Base-by-base conservation (phyloP, 2,329 filamentous ascomycete genomes). In the Epichloe scottii region DNA sequence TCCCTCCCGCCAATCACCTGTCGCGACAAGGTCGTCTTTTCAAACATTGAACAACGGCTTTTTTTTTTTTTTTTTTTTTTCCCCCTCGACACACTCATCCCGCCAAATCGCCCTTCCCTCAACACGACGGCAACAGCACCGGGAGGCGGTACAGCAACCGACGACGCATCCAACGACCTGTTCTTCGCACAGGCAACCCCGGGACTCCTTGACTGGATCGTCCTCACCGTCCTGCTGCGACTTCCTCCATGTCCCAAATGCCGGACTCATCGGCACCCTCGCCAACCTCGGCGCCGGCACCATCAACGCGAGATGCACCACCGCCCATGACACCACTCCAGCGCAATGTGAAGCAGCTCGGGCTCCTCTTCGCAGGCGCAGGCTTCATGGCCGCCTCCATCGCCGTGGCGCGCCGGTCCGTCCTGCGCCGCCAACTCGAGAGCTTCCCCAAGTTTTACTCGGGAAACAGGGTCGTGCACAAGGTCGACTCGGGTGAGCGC, bases 321-420 rank as follows among this genome's bases (percentile, higher is more conserved):
- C 38, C 69, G 48, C 58, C 72, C 48, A 71, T 72, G 15, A 63
- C 68, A 47, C 77, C 79, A 44, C 57, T 58, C 53, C 54, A 53
- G 12, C 60, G 77, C 73, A 40, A 63, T 10, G 39, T 77, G 47
- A 76, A 76, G 50, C 84, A 89, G 65, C 67, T 88, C 14, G 75
- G 81, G 23, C 68, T 95, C 53, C 84, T 93, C 66, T 73, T 84
- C 59, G 81, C 83, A 54, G 91, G 91, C 41, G 76, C 86, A 11
- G 74, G 79, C 51, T 94, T 95, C 68, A 78, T 94, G 56, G 71
- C 79, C 21, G 74, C 89, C 55, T 87, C 89, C 1, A 72, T 85
- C 2, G 63, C 84, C 50, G 71, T 95, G 33, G 86, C 87, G 1
- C 77, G 85, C 33, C 81, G 90, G 48, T 76, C 88, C 8, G 73